A percentile compares a stretch with the other conserved stretches of the same genome.
These are phyloP conservation scores for Brassica rapa DNA, from an alignment of 345 rosid genomes.

Conservation along the genomic window DNA sequence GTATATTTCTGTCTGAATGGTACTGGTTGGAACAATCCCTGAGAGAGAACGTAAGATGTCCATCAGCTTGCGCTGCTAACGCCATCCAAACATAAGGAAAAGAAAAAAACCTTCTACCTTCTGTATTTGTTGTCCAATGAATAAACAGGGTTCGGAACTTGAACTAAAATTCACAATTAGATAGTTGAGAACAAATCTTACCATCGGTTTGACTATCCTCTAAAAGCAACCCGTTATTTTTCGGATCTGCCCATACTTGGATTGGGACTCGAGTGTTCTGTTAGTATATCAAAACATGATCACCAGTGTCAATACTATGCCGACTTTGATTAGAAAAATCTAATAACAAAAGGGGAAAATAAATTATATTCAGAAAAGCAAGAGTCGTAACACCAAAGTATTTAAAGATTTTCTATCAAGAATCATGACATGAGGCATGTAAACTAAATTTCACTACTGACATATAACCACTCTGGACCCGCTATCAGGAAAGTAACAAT, in stretches of 20 bases:
- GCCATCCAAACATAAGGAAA: background rate
- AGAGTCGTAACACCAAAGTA: constrained; percentile 13
- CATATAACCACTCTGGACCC: constrained; percentile 6
- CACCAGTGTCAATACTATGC: constrained; percentile 22
- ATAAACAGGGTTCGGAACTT: background rate
- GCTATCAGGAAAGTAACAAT: background rate
- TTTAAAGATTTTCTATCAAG: background rate
- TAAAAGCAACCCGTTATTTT: constrained; percentile 66
- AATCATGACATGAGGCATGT: constrained; percentile 18
- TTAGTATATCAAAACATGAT: constrained; percentile 26
- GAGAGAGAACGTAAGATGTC: constrained; percentile 30
- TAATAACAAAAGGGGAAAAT: background rate
- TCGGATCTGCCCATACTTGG: constrained; percentile 82
- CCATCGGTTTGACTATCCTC: constrained; percentile 80
- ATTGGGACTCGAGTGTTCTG: constrained; percentile 89
- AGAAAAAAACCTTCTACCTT: background rate
- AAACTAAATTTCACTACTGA: constrained; percentile 1
- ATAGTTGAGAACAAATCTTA: constrained; percentile 39
- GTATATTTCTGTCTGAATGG: constrained; percentile 69
- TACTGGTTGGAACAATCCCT: constrained; percentile 79
- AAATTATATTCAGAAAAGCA: background rate
- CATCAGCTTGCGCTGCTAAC: constrained; percentile 18
- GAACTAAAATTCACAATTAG: constrained; percentile 4
- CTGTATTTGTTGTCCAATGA: constrained; percentile 13
- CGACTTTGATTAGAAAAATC: background rate